Base-by-base conservation (phyloP, 306 rosid species). In the Cucumis cinereus region DNA sequence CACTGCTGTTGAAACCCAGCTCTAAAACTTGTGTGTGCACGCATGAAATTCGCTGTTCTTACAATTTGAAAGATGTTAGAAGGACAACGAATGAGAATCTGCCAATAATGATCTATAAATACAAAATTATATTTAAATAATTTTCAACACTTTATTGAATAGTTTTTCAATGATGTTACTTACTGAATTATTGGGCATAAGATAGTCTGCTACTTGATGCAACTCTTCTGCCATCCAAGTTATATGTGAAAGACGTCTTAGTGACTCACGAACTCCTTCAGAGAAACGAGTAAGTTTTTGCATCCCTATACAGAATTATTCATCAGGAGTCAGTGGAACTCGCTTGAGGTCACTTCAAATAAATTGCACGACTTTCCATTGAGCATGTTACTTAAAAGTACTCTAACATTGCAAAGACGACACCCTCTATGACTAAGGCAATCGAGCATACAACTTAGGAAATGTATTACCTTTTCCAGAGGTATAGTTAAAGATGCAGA, bases 221-320 rank as follows among this genome's bases (percentile, higher is more conserved):
- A 91, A 81, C 78, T 91, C 96, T 76, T 91, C 96, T 2, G 96
- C 93, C 91, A 89, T 87, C 96, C 96, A 91, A 58, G 77, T 87
- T 64, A 91, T 79, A 75, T 47, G 84, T 47, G 96, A 91, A 78
- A 91, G 91, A 53, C 93, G 91, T 72, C 96, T 78, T 38, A 91
- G 80, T 75, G 96, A 89, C 80, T 91, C 89, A 78, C 85, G 85
- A 28, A 91, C 90, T 53, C 96, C 93, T 84, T 91, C 96, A 2
- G 96, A 89, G 87, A 87, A 87, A 77, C 86, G 84, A 83, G 82
- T 77, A n/a, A 91, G 85, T 38, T 86, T 89, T 83, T 83, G 90
- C 92, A 86, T 91, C 77, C 96, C 96, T 90, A 8, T 81, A 84
- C 58, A 50, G 33, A 54, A 66, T 72, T 52, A 17, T 8, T 0